phyloP scores from a whole-genome alignment of 495 filamentous ascomycete genomes.

The Penicillium bialowiezense region DNA sequence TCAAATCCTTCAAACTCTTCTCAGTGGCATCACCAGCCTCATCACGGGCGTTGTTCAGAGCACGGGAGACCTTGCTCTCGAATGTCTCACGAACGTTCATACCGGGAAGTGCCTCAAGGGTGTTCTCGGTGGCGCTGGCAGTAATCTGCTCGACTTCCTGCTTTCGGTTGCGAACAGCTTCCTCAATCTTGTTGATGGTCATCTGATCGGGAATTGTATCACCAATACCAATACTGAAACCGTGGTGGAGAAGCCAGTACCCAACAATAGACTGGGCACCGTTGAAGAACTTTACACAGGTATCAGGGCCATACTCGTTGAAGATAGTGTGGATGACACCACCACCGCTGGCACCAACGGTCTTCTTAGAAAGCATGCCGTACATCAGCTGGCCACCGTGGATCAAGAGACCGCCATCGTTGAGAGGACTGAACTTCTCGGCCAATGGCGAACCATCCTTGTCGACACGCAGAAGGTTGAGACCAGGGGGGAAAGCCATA shows the following conservation, averaged over 20 bases:
- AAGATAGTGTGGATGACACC: conserved; percentile 95
- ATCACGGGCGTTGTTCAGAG: conserved; percentile 93
- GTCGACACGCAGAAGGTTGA: conserved; percentile 70
- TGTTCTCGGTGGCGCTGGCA: conserved; percentile 72
- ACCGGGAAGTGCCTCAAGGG: conserved; percentile 84
- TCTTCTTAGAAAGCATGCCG: conserved; percentile 89
- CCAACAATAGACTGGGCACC: conserved; percentile 88
- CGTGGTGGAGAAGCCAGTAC: conserved; percentile 98
- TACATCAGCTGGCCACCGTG: conserved; percentile 86
- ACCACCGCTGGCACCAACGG: conserved; percentile 78
- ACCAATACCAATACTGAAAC: conserved; percentile 97
- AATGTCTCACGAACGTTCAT: conserved; percentile 99
- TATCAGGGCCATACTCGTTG: conserved; percentile 86
- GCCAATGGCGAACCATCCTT: conserved; percentile 51
- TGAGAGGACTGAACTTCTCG: conserved; percentile 60
- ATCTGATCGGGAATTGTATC: conserved; percentile 88
- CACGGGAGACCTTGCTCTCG: conserved; percentile 90
- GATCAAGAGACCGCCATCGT: conserved; percentile 78
- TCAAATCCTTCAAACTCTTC: conserved; percentile 87
- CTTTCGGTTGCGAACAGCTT: conserved; percentile 76
- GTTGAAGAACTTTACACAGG: conserved; percentile 91
- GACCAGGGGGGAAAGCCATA: conserved; percentile 80
- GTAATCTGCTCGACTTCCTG: conserved; percentile 72
- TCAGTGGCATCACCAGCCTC: conserved; percentile 89
- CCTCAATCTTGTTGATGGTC: conserved; percentile 80